Conservation (phyloP, 805 yeast species). For the Wickerhamiella spandovensis region DNA sequence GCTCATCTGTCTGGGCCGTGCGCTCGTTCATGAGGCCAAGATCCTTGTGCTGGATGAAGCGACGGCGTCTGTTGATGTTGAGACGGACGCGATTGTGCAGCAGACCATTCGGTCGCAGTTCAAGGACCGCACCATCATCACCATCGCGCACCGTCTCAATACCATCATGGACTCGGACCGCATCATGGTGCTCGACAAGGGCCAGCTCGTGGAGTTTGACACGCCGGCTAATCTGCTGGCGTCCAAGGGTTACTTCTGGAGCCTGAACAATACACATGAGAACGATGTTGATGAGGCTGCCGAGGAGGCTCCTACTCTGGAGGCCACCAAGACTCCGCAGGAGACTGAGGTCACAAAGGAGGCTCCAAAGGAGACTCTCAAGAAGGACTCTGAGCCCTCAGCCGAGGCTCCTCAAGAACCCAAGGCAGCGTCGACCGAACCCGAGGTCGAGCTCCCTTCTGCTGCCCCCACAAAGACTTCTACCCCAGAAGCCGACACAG, state of each 20-base stretch:
- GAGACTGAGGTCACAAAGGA: not conserved
- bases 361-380: too few species aligned
- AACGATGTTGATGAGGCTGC: not conserved
- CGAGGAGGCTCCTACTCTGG: not conserved
- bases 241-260: conserved; percentile 10
- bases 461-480: not conserved
- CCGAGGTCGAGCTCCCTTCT: not conserved
- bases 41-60: conserved; percentile 71
- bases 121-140: conserved; percentile 55
- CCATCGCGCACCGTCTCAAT: conserved; percentile 75
- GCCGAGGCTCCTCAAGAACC: too few species aligned
- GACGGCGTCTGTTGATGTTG: conserved; percentile 68
- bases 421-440: not conserved
- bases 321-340: not conserved
- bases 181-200: conserved; percentile 57
- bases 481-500: not conserved
- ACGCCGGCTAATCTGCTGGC: conserved; percentile 30
- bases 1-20: conserved; percentile 64
- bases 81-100: conserved; percentile 64
- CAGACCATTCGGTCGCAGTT: conserved; percentile 59
- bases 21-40: conserved; percentile 53
- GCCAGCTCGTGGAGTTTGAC: conserved; percentile 60
- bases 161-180: conserved; percentile 70
- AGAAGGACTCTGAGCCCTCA: too few species aligned
- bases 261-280: conserved; percentile 12